A percentile compares a stretch with the other conserved stretches of the same genome.
Conservation (phyloP, 2,329 filamentous ascomycete species). For the Sarocladiaceae sp. region DNA sequence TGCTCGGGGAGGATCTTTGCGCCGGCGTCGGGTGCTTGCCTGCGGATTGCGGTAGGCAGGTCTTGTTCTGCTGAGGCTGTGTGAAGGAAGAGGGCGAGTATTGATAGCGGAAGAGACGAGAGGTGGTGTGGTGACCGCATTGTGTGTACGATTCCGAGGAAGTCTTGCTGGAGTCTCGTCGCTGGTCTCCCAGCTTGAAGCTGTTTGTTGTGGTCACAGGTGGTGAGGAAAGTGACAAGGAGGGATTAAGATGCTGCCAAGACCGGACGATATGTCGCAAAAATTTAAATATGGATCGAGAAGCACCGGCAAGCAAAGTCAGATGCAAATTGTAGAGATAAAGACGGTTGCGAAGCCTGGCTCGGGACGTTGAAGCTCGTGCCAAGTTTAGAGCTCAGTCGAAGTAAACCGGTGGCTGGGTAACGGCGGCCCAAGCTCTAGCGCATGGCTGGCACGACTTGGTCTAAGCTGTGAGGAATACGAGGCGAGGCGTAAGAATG, state of each 20-base stretch:
- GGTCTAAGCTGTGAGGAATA: neutral
- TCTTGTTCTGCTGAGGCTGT: slow-evolving; percentile 24
- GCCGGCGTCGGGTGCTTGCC: slow-evolving; percentile 63
- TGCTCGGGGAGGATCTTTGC: slow-evolving; percentile 71
- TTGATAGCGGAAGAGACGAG: slow-evolving; percentile 30
- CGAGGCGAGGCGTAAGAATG: neutral
- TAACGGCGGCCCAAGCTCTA: slow-evolving; percentile 12
- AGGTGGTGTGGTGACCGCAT: slow-evolving; percentile 3
- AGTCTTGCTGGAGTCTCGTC: too few relatives aligned
- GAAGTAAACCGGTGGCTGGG: slow-evolving; percentile 24
- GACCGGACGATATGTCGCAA: too few relatives aligned
- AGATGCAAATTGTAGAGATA: neutral
- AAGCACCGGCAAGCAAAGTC: too few relatives aligned
- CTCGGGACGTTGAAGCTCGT: neutral
- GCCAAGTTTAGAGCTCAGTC: slow-evolving; percentile 8
- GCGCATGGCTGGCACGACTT: neutral
- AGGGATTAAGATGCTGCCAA: too few relatives aligned
- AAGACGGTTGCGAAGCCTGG: neutral
- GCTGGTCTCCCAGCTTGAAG: too few relatives aligned
- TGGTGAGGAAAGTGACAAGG: too few relatives aligned
- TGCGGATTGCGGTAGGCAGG: slow-evolving; percentile 58
- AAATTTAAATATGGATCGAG: too few relatives aligned
- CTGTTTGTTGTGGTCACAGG: too few relatives aligned
- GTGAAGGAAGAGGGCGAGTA: slow-evolving; percentile 39
- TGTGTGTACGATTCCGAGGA: neutral